Base-by-base conservation (phyloP, 495 filamentous ascomycete genomes). In the Neurospora pannonica region DNA sequence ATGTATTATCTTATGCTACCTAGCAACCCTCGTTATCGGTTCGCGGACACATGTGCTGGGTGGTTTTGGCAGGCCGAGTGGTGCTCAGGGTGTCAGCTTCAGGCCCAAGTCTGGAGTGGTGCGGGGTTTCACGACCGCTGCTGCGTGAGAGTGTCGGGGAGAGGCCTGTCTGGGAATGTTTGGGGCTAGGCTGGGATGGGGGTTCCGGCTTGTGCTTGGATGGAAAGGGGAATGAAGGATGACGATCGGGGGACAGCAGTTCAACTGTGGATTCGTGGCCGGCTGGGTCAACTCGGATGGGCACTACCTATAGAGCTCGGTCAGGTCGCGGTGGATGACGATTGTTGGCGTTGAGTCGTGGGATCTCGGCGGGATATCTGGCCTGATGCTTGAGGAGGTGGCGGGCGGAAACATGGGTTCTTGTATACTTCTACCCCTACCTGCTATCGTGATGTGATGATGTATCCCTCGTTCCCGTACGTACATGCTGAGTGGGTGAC, bases 1-100 rank as follows among this genome's bases (percentile, higher is more conserved):
- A 75, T 72, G 71, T 19, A 70, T 48, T 19, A 42, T 74, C 74
- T 73, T 75, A 15, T 70, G 28, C 24, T 60, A 67, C 24, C 21
- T 60, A 28, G 21, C 48, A 60, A 60, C 48, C 21, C 48, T 48
- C n/a, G 8, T 21, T n/a, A 19, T 37, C 39, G 15, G 17, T 37
- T 67, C 39, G 38, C 19, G 31, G 31, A 37, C 67, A 60, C 54
- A 72, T 36, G 71, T 38, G 38, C 34, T 54, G n/a, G 39, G 71
- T n/a, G 37, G 19, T 36, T 72, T 34, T 72, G 71, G 71, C 42
- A 72, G 24, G 38, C 37, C 24, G n/a, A 60, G 38, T 60, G 42
- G 28, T 43, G 38, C 42, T 38, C 13, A 71, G 38, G 24, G 28
- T 31, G 19, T 21, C 38, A n/a, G 28, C 21, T 31, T 38, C 19